Percentiles rank a stretch among this genome's conserved stretches.
Evolutionary conservation across 192 early-diverging fungal species (phyloP).

Genomic region (Diversispora eburnea): DNA sequence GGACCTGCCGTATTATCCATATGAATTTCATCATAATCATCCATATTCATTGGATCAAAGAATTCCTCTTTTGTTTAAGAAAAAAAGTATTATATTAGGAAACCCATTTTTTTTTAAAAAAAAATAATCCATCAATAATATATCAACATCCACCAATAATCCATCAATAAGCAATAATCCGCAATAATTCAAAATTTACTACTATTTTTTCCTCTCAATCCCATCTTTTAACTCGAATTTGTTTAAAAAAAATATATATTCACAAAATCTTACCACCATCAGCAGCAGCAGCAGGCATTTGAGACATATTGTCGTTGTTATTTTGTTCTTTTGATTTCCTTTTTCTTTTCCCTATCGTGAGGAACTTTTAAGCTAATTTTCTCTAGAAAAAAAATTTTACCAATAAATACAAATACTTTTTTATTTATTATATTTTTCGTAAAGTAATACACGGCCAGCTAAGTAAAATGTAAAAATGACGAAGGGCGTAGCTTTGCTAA

Average conservation of each 20-base stretch:
- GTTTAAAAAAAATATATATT: not conserved
- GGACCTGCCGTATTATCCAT: not conserved
- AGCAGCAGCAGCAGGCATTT: slow-evolving; percentile 25
- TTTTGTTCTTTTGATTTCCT: slow-evolving; percentile 1
- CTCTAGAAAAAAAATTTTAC: no score
- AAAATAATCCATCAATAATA: not conserved
- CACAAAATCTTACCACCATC: slow-evolving; percentile 3
- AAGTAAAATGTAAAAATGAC: no score
- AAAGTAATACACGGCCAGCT: no score
- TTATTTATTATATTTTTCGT: no score
- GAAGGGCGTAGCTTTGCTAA: no score
- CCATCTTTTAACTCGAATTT: not conserved
- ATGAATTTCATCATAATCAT: slow-evolving; percentile 23
- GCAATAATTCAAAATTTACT: not conserved
- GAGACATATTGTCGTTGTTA: slow-evolving; percentile 24
- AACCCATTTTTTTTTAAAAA: not conserved
- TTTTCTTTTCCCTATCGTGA: slow-evolving; percentile 22
- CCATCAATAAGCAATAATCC: no score
- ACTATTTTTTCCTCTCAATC: not conserved
- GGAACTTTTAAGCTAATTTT: not conserved
- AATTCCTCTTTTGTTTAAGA: not conserved
- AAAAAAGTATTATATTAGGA: not conserved
- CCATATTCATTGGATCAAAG: slow-evolving; percentile 26
- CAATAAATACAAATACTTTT: no score
- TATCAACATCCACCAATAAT: no score